Conservation (phyloP, 306 rosid genomes). For the Dryas octopetala region DNA sequence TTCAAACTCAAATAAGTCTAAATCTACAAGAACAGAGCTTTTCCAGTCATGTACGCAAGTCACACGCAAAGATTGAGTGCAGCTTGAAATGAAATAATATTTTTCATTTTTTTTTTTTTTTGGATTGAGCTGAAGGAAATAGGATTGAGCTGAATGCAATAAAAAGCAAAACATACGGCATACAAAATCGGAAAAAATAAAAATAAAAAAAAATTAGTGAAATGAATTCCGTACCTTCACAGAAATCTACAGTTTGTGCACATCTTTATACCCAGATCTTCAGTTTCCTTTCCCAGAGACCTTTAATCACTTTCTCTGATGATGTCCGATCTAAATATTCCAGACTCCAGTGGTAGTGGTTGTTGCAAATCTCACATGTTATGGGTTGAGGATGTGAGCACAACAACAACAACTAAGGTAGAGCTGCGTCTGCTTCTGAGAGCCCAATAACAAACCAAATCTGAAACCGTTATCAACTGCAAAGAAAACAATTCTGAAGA, state of each 20-base stretch:
- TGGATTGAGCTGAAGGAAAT: background rate
- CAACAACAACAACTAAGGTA: background rate
- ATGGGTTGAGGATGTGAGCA: too few species aligned
- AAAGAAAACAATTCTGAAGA: background rate
- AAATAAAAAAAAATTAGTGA: background rate
- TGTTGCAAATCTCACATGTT: background rate
- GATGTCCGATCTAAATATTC: constrained; percentile 12
- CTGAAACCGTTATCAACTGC: constrained; percentile 7
- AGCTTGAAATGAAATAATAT: background rate
- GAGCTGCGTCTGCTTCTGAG: background rate
- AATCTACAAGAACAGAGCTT: background rate
- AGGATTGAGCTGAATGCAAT: background rate
- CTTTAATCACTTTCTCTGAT: background rate
- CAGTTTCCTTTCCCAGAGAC: background rate
- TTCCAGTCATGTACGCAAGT: background rate
- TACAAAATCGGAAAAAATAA: background rate
- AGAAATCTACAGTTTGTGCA: background rate
- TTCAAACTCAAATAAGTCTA: background rate
- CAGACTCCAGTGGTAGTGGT: background rate
- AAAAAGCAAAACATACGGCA: background rate
- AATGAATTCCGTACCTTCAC: constrained; percentile 11
- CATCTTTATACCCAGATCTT: background rate
- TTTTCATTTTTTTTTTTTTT: background rate
- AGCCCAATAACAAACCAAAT: background rate
- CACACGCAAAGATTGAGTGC: constrained; percentile 14